Conservation (phyloP, 2,329 filamentous ascomycete species). For the Pseudofabraea citricarpa region DNA sequence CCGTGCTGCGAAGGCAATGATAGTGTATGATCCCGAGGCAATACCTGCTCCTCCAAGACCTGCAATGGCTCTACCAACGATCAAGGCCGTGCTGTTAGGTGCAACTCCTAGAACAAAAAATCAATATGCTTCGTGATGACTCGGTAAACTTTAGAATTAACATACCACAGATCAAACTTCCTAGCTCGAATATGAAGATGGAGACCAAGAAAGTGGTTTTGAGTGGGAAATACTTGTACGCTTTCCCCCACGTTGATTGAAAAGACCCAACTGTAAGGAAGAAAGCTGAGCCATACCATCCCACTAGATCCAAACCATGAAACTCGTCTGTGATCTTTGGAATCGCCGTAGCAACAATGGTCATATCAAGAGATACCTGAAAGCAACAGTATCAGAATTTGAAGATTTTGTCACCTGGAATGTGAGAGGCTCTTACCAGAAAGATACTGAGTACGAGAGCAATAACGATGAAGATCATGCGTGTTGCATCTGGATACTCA, state of each 20-base stretch:
- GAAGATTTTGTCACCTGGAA: too few species aligned
- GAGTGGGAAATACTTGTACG: constrained; percentile 28
- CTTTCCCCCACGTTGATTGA: constrained; percentile 28
- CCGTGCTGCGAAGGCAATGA: constrained; percentile 34
- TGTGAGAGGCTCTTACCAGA: constrained; percentile 26
- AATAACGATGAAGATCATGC: constrained; percentile 36
- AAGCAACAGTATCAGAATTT: constrained; percentile 5
- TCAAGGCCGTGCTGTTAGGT: constrained; percentile 29
- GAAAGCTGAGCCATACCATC: constrained; percentile 56
- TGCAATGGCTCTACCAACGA: constrained; percentile 30
- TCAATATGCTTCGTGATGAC: constrained; percentile 6
- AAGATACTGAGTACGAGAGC: constrained; percentile 44
- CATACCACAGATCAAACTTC: constrained; percentile 32
- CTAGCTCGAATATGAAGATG: constrained; percentile 32
- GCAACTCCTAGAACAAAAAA: constrained; percentile 19
- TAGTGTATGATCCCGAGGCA: constrained; percentile 37
- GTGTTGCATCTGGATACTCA: constrained; percentile 23
- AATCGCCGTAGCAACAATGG: constrained; percentile 53
- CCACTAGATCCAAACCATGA: constrained; percentile 41
- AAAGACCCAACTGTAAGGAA: constrained; percentile 40
- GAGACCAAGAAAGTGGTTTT: constrained; percentile 27
- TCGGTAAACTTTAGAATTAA: constrained; percentile 3
- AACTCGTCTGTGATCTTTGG: constrained; percentile 49
- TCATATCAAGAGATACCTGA: constrained; percentile 34
- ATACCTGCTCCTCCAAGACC: constrained; percentile 29